Evolutionary conservation across 352 stramenopile genomes (phyloP).

Genomic region (Pythium brachiatum): DNA sequence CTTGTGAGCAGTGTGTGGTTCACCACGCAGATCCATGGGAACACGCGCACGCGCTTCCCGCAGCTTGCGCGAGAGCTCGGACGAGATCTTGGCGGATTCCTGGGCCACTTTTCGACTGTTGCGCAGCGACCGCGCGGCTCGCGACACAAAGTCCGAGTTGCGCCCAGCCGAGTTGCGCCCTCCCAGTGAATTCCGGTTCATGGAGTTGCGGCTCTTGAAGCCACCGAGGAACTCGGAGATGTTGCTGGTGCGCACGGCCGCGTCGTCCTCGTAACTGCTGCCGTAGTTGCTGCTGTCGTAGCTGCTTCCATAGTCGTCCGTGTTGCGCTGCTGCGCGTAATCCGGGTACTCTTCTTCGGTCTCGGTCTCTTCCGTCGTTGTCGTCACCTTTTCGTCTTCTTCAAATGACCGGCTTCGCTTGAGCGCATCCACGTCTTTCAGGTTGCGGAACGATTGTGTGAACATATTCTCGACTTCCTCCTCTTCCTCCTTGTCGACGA

Average conservation of each 20-base stretch:
- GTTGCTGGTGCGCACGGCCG: slow-evolving; percentile 24
- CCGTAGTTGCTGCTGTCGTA: slow-evolving; percentile 8
- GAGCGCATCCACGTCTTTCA: slow-evolving; percentile 26
- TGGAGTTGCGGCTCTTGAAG: slow-evolving; percentile 29
- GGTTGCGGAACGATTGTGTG: slow-evolving; percentile 22
- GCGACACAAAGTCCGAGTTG: slow-evolving; percentile 31
- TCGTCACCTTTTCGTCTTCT: slow-evolving; percentile 21
- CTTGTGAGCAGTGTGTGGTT: slow-evolving; percentile 16
- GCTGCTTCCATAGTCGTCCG: slow-evolving; percentile 6
- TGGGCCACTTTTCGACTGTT: slow-evolving; percentile 29
- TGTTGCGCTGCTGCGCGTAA: slow-evolving; percentile 14
- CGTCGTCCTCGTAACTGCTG: slow-evolving; percentile 26
- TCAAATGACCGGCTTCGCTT: slow-evolving; percentile 24
- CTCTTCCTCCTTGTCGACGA: slow-evolving; percentile 19
- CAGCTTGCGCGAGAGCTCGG: slow-evolving; percentile 30
- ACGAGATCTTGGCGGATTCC: slow-evolving; percentile 20
- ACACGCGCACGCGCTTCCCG: slow-evolving; percentile 30
- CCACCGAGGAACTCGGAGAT: slow-evolving; percentile 35
- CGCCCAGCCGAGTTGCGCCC: slow-evolving; percentile 19
- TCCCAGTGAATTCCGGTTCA: slow-evolving; percentile 24
- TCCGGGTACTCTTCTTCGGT: slow-evolving; percentile 26
- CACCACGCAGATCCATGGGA: slow-evolving; percentile 25
- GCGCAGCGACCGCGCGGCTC: slow-evolving; percentile 24
- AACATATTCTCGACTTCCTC: slow-evolving; percentile 21
- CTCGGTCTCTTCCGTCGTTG: slow-evolving; percentile 17